Conservation (phyloP, 345 rosid genomes). For the Anacardium occidentale region DNA sequence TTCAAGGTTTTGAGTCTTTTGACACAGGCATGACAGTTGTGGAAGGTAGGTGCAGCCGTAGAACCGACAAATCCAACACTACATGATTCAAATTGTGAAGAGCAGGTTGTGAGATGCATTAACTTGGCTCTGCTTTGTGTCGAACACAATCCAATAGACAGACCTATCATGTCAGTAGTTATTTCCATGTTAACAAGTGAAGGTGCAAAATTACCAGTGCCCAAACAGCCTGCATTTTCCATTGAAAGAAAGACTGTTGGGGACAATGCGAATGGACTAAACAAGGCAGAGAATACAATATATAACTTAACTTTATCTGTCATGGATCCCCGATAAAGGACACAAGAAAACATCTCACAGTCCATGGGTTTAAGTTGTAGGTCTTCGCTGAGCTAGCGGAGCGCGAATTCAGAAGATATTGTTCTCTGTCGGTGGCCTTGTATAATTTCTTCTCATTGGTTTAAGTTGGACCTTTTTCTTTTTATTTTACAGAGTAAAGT, state of each 20-base stretch:
- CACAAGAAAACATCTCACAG: too few species aligned
- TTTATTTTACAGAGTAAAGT: too few species aligned
- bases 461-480: too few species aligned
- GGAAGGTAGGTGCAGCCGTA: conserved; percentile 9
- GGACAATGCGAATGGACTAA: background rate
- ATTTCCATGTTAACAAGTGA: background rate
- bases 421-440: too few species aligned
- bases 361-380: too few species aligned
- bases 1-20: background rate
- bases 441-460: too few species aligned
- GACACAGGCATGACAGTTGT: conserved; percentile 23
- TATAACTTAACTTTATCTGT: background rate
- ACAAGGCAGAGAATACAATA: background rate
- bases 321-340: background rate
- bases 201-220: background rate
- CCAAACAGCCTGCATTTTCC: conserved; percentile 12
- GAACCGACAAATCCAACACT: conserved; percentile 8
- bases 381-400: too few species aligned
- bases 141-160: background rate
- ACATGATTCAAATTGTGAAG: background rate
- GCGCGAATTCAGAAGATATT: too few species aligned
- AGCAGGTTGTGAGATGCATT: background rate
- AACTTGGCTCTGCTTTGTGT: conserved; percentile 7
- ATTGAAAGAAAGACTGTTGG: background rate
- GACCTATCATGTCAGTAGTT: background rate